Evolutionary conservation across 495 filamentous ascomycete genomes (phyloP).

Genomic region (Lasiosphaeriaceae sp.): DNA sequence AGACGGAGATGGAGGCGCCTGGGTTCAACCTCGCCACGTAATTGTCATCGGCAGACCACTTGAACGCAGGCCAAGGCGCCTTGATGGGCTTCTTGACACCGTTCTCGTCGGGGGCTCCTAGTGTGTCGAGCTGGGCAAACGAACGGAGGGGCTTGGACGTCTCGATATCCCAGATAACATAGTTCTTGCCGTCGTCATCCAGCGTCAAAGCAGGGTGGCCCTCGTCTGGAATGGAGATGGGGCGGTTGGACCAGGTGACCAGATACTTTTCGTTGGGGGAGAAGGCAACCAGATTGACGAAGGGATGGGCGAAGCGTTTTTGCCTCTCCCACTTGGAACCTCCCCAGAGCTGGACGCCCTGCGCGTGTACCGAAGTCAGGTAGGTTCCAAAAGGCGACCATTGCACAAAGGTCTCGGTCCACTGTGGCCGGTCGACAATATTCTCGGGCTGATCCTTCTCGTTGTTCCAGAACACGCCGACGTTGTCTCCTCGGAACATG

Average conservation of each 20-base stretch:
- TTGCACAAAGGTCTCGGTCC: conserved; percentile 96
- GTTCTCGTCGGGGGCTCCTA: conserved; percentile 52
- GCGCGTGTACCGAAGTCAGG: conserved; percentile 87
- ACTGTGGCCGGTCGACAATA: conserved; percentile 84
- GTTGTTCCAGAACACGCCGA: conserved; percentile 97
- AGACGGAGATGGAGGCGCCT: conserved; percentile 85
- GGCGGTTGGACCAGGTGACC: conserved; percentile 91
- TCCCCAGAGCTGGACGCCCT: conserved; percentile 96
- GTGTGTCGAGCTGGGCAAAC: conserved; percentile 79
- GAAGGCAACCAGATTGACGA: conserved; percentile 92
- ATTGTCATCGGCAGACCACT: conserved; percentile 96
- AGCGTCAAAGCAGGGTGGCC: conserved; percentile 73
- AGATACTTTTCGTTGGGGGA: conserved; percentile 90
- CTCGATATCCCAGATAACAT: conserved; percentile 96
- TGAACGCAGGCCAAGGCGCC: conserved; percentile 97
- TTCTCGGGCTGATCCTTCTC: conserved; percentile 85
- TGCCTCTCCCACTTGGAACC: conserved; percentile 83
- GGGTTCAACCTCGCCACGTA: conserved; percentile 92
- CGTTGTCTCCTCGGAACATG: conserved; percentile 83
- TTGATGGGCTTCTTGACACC: conserved; percentile 70
- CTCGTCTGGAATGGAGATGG: conserved; percentile 83
- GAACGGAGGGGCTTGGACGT: conserved; percentile 86
- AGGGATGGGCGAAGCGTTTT: conserved; percentile 89
- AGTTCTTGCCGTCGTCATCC: conserved; percentile 98
- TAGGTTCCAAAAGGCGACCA: conserved; percentile 96